phyloP scores from a whole-genome alignment of 2,329 filamentous ascomycete genomes.

The Cordyceps cicadae region DNA sequence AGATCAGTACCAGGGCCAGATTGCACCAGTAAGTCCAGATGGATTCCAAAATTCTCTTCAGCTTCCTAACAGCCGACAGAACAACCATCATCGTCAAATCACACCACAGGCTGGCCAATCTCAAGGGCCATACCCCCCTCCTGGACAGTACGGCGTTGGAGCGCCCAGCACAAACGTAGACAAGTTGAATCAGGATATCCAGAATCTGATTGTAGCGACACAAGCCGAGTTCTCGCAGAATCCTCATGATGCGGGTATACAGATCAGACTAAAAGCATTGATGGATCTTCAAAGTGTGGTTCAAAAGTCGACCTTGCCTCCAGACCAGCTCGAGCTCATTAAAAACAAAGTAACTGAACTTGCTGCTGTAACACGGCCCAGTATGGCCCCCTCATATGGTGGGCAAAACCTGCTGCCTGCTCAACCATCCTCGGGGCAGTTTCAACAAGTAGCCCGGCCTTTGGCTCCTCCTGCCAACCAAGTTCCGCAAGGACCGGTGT shows the following conservation, averaged over 20 bases:
- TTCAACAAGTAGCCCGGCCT: slow-evolving; percentile 25
- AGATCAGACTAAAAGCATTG: slow-evolving; percentile 74
- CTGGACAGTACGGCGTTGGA: slow-evolving; percentile 31
- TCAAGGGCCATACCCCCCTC: slow-evolving; percentile 32
- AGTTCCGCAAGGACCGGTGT: slow-evolving; percentile 30
- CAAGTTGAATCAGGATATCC: slow-evolving; percentile 74
- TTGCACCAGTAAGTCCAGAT: not conserved
- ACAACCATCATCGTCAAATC: slow-evolving; percentile 23
- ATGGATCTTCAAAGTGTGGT: slow-evolving; percentile 70
- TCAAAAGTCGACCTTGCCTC: slow-evolving; percentile 66
- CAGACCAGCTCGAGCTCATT: slow-evolving; percentile 75
- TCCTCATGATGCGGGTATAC: slow-evolving; percentile 66
- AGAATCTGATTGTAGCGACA: slow-evolving; percentile 64
- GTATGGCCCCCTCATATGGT: slow-evolving; percentile 16
- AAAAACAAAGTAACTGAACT: slow-evolving; percentile 77
- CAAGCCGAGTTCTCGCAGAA: slow-evolving; percentile 67
- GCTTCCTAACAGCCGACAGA: slow-evolving; percentile 14
- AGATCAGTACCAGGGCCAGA: slow-evolving; percentile 10
- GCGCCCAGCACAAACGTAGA: slow-evolving; percentile 54
- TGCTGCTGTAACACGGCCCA: slow-evolving; percentile 48
- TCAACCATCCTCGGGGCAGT: slow-evolving; percentile 16
- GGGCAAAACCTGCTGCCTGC: slow-evolving; percentile 21
- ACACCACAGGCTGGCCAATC: slow-evolving; percentile 30
- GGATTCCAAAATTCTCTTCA: not conserved
- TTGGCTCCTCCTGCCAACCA: slow-evolving; percentile 27